Conservation (phyloP, 768 basidiomycete species). For the Lactarius deliciosus region DNA sequence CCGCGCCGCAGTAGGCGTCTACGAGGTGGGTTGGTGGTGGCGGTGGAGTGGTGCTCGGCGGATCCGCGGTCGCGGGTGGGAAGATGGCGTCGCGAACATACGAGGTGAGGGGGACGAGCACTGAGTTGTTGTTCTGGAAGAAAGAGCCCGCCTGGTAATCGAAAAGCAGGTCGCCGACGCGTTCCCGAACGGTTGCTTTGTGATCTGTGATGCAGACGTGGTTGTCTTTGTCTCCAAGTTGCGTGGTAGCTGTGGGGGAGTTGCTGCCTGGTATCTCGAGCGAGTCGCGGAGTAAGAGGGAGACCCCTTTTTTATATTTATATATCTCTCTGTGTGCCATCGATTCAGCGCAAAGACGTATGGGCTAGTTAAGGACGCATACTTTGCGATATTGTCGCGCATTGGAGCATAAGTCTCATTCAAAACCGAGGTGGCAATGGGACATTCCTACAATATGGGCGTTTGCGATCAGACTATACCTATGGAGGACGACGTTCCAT, state of each 20-base stretch:
- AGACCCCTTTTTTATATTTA: slow-evolving; percentile 84
- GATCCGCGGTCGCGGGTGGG: slow-evolving; percentile 31
- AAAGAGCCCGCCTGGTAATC: slow-evolving; percentile 87
- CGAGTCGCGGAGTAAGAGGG: slow-evolving; percentile 88
- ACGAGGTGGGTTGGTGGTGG: slow-evolving; percentile 81
- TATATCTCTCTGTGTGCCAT: slow-evolving; percentile 59
- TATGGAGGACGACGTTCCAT: slow-evolving; percentile 2
- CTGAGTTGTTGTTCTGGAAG: slow-evolving; percentile 98
- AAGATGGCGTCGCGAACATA: slow-evolving; percentile 81
- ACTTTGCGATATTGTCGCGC: slow-evolving; percentile 70
- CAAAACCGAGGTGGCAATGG: slow-evolving; percentile 81
- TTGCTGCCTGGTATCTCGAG: slow-evolving; percentile 41
- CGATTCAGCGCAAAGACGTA: background rate
- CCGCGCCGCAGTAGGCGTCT: slow-evolving; percentile 91
- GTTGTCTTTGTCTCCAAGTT: slow-evolving; percentile 40
- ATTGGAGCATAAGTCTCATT: slow-evolving; percentile 64
- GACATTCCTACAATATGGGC: slow-evolving; percentile 67
- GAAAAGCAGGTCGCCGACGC: slow-evolving; percentile 77
- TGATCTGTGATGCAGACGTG: slow-evolving; percentile 86
- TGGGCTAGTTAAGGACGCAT: slow-evolving; percentile 28
- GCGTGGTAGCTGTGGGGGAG: slow-evolving; percentile 24
- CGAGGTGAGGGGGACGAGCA: slow-evolving; percentile 77
- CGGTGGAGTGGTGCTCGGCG: background rate
- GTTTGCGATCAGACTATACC: background rate
- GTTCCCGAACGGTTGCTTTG: slow-evolving; percentile 76